A percentile compares a stretch with the other conserved stretches of the same genome.
phyloP scores from a whole-genome alignment of 1,284 basidiomycete genomes.

The Erythrobasidium hasegawianum region DNA sequence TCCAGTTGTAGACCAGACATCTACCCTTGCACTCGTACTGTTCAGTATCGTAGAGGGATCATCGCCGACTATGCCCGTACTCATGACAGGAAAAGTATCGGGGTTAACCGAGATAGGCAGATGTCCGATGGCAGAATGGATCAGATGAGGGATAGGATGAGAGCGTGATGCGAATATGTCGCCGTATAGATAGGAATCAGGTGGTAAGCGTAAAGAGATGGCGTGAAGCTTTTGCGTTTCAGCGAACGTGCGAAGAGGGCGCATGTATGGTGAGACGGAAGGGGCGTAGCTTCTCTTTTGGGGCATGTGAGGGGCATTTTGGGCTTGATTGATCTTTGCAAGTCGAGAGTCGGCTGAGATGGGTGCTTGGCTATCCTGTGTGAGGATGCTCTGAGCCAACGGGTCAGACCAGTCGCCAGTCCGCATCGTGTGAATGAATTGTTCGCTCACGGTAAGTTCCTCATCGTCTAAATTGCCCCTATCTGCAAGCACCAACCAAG shows the following conservation, averaged over 20 bases:
- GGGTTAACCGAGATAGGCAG: constrained; percentile 40
- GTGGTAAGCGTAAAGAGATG: constrained; percentile 41
- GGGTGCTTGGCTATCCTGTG: too few relatives aligned
- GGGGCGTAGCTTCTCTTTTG: neutral
- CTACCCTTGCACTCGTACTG: neutral
- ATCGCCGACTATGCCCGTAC: neutral
- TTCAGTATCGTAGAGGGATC: constrained; percentile 2
- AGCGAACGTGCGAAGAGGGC: constrained; percentile 10
- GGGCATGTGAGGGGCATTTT: too few relatives aligned
- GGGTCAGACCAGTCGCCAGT: too few relatives aligned
- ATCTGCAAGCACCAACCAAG: constrained; percentile 41
- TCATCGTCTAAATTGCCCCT: constrained; percentile 34
- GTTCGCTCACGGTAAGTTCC: constrained; percentile 7
- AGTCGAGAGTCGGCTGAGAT: too few relatives aligned
- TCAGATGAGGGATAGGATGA: constrained; percentile 40
- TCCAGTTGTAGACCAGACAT: constrained; percentile 19
- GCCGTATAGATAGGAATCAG: constrained; percentile 40
- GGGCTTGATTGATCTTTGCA: too few relatives aligned
- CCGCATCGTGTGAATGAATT: too few relatives aligned
- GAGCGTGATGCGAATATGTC: constrained; percentile 41
- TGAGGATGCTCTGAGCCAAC: too few relatives aligned
- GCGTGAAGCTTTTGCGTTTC: constrained; percentile 38
- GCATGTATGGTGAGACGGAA: neutral
- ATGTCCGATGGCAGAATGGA: constrained; percentile 43
- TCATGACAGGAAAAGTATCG: constrained; percentile 26